Base-by-base conservation (phyloP, 495 filamentous ascomycete genomes). In the Penicillium maclennaniae region DNA sequence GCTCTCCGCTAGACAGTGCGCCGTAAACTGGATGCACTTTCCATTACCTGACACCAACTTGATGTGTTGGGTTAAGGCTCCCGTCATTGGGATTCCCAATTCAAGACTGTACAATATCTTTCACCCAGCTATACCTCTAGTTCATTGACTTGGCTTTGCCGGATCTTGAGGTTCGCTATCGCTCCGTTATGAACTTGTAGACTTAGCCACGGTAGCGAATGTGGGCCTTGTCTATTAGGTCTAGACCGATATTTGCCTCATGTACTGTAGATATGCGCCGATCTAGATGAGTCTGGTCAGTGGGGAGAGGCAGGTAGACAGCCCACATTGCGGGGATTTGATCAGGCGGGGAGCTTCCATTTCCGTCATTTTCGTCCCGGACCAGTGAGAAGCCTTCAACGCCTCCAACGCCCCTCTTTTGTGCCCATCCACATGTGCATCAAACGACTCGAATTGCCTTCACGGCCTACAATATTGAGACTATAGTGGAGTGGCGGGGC, bases 1-100 rank as follows among this genome's bases (percentile, higher is more conserved):
- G 81, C n/a, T 86, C 82, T 19, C 79, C 80, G 39, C 59, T 91
- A 42, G 87, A 92, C 69, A 82, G 72, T 16, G 77, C 76, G 38
- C 66, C 70, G 47, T 79, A 63, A 70, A 44, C n/a, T 23, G 14
- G 15, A 40, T 40, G 16, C 16, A 14, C 37, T 39, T 15, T 38
- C 15, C 10, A 16, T 3, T 40, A 4, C 4, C 4, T 40, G 16
- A 1, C 7, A 15, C 37, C 0, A 5, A 40, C 4, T 23, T 23
- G 14, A 14, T 12, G 14, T 34, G 8, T 14, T 34, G 9, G 10
- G 10, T 4, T 12, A 12, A 34, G 8, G 31, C 14, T 12, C 10
- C 15, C 23, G 23, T 14, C 31, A 14, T 34, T 34, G 31, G 1
- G 31, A 4, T 34, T 12, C 8, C 8, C 10, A 34, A 34, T 1